Conservation (phyloP, 2,329 filamentous ascomycete genomes). For the Parastagonospora avenae region DNA sequence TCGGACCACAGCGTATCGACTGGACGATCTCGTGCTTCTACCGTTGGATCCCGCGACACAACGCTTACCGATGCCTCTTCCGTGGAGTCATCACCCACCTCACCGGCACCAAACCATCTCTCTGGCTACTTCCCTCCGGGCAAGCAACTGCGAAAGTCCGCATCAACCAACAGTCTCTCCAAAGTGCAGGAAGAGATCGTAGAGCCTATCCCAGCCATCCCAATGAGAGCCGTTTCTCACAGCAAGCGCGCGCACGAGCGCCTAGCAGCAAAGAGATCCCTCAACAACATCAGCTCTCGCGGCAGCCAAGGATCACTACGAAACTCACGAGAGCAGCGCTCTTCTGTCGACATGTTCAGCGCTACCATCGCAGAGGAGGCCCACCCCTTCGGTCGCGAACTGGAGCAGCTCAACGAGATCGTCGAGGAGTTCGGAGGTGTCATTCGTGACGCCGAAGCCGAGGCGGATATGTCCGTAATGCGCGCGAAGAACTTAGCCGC, state of each 20-base stretch:
- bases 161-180: slow-evolving; percentile 42
- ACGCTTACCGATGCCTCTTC: slow-evolving; percentile 68
- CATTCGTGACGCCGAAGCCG: slow-evolving; percentile 65
- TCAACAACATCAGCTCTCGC: slow-evolving; percentile 48
- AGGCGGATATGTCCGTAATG: slow-evolving; percentile 77
- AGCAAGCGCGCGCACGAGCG: slow-evolving; percentile 85
- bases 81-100: slow-evolving; percentile 53
- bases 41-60: slow-evolving; percentile 63
- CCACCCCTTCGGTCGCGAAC: slow-evolving; percentile 86
- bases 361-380: slow-evolving; percentile 45
- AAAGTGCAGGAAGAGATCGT: slow-evolving; percentile 30
- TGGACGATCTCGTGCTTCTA: slow-evolving; percentile 51
- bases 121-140: slow-evolving; percentile 62
- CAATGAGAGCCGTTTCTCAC: slow-evolving; percentile 80
- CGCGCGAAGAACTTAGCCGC: slow-evolving; percentile 71
- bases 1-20: slow-evolving; percentile 65
- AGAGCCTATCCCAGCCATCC: slow-evolving; percentile 68
- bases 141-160: slow-evolving; percentile 50
- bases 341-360: slow-evolving; percentile 51
- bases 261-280: slow-evolving; percentile 70
- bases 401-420: slow-evolving; percentile 90
- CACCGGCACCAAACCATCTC: slow-evolving; percentile 61
- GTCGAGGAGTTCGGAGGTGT: slow-evolving; percentile 79
- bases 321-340: slow-evolving; percentile 62
- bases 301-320: slow-evolving; percentile 59